Evolutionary conservation across 192 early-diverging fungal genomes (phyloP).

Genomic region (Piromyces sp.): DNA sequence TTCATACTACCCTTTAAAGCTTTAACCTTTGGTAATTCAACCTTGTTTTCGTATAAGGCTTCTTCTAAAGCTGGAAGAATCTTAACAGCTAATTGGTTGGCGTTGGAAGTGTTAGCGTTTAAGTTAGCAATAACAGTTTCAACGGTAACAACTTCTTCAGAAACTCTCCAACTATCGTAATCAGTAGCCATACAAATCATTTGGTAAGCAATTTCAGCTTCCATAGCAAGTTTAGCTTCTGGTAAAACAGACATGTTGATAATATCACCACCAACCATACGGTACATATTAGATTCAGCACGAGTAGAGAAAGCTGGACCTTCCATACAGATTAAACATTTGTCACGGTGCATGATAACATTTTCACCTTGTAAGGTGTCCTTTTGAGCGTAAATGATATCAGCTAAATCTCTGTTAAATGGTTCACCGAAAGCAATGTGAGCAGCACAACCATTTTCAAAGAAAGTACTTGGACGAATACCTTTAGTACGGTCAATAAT

Average conservation of each 20-base stretch:
- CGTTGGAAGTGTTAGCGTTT: conserved; percentile 64
- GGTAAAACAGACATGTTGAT: conserved; percentile 98
- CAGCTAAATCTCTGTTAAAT: conserved; percentile 56
- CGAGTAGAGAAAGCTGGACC: conserved; percentile 95
- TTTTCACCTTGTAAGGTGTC: conserved; percentile 6
- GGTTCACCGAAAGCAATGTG: conserved; percentile 92
- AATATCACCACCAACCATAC: conserved; percentile 75
- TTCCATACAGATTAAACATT: conserved; percentile 93
- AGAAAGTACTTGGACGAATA: conserved; percentile 80
- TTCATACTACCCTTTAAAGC: conserved; percentile 65
- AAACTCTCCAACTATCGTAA: conserved; percentile 78
- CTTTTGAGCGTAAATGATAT: conserved; percentile 43
- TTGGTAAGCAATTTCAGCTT: conserved; percentile 96
- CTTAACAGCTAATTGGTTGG: conserved; percentile 55
- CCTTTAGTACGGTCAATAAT: conserved; percentile 97
- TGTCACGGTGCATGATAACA: conserved; percentile 54
- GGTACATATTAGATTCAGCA: conserved; percentile 92
- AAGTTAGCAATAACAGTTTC: conserved; percentile 76
- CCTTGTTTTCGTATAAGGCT: conserved; percentile 29
- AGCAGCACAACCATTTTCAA: conserved; percentile 75
- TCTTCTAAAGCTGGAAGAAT: conserved; percentile 60
- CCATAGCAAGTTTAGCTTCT: conserved; percentile 89
- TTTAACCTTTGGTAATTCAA: conserved; percentile 22
- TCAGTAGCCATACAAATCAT: conserved; percentile 99
- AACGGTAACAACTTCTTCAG: conserved; percentile 68